phyloP scores from a whole-genome alignment of 192 early-diverging fungal genomes.

The Obelidium mucronatum region DNA sequence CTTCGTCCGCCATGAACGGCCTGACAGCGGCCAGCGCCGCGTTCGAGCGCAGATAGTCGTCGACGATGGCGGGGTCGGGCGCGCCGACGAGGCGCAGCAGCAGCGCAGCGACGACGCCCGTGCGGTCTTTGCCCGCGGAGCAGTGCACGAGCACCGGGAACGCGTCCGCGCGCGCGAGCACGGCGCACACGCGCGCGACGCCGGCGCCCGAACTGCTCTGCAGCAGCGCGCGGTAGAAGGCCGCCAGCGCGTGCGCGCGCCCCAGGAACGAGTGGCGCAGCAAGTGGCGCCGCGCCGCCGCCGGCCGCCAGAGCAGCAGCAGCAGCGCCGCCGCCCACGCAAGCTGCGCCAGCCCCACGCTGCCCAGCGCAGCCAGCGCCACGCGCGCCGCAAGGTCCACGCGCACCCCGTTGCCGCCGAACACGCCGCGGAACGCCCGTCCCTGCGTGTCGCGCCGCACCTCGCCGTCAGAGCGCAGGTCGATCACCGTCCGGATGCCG shows the following conservation, averaged over 20 bases:
- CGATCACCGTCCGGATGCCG: conserved; percentile 7
- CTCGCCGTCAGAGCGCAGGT: not conserved
- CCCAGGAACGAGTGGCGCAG: not conserved
- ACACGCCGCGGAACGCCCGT: not conserved
- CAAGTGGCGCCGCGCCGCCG: not conserved
- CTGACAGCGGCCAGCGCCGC: not conserved
- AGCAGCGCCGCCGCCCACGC: not conserved
- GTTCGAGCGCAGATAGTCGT: conserved; percentile 15
- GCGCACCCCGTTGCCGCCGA: not conserved
- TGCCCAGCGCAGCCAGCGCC: not conserved
- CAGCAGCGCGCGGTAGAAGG: not conserved
- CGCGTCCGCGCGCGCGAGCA: conserved; percentile 35
- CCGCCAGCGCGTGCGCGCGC: not conserved
- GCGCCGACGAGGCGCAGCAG: conserved; percentile 2
- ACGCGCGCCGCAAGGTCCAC: not conserved
- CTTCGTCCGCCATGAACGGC: not conserved
- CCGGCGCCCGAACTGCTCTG: not conserved
- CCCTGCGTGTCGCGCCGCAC: not conserved
- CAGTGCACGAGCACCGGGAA: conserved; percentile 60
- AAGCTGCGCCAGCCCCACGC: not conserved
- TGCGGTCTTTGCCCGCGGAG: conserved; percentile 60
- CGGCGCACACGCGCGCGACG: conserved; percentile 26
- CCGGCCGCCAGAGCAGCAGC: not conserved
- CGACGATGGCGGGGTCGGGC: not conserved
- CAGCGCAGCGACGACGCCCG: conserved; percentile 41